Evolutionary conservation across 108 stramenopile species (phyloP), one percentile per base, ranked within the genome.

Genomic region (Skeletonema marinoi): DNA sequence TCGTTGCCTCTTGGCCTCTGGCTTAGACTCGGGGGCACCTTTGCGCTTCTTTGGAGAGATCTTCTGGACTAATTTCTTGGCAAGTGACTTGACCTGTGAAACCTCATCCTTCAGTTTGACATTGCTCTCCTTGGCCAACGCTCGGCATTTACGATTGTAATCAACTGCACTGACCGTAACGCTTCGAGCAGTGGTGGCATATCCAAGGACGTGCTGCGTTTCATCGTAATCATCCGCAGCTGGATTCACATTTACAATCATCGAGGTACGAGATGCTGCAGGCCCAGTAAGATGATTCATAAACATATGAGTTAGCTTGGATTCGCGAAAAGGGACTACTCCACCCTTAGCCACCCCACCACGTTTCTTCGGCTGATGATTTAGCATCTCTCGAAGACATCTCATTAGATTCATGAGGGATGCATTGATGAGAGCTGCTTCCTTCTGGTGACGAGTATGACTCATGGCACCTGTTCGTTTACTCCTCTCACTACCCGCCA

Each of bases 331-430:
- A 0, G 99, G 99, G 10, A 98, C 88, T 6, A 95, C 78, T 17
- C 74, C 71, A 25, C 69, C 68, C 3, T 66, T 35, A 13, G 96
- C 96, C 8, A 96, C 78, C 7, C 90, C 69, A 16, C 74, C 75
- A 33, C 78, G 65, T 35, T 79, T 75, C 46, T 62, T 65, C 7
- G 75, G 54, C 21, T 88, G 80, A 54, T 92, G 90, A 62, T 92
- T 80, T 2, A 92, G 88, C 90, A 98, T 88, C 44, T 85, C 85
- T 31, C 91, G 91, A 25, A 99, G 84, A 78, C 99, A 99, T 42
- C 95, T 85, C 98, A 96, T 98, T 21, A 99, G 87, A 30, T 95
- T 97, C 95, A 96, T 97, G n/a, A 99, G 80, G 32, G 93, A 95
- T 46, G 90, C 89, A 90, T 99, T 99, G 83, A 99, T 99, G 17